Evolutionary conservation across 2,329 filamentous ascomycete species (phyloP), one percentile per base, ranked within the genome.

Genomic region (Gaeumannomyces tritici): DNA sequence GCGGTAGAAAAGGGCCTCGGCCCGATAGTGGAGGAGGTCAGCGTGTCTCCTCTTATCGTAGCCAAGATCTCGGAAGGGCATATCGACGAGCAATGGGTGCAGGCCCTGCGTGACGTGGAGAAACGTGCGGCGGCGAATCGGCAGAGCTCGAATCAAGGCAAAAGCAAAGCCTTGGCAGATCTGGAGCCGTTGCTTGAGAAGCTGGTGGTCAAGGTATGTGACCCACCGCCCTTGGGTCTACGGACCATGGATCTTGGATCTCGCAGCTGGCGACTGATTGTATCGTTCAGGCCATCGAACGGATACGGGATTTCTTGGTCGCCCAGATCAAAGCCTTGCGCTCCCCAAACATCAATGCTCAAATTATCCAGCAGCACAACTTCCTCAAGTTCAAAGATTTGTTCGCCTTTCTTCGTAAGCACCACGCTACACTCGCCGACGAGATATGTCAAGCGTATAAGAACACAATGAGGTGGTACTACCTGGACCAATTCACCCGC

Each of bases 391-490:
- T 92, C 77, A 96, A 91, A 73, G 92, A 96, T 42, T 78, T 97
- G 0, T 99, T 88, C 74, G 82, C 85, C 7, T 99, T 98, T 71
- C 80, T 99, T 35, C 86, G 91, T 64, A 87, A 85, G 68, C 89
- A 93, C 67, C 92, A 98, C 69, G 79, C 89, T 1, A 81, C 85
- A n/a, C 84, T 99, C 7, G 91, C 91, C 11, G 88, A 93, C 61
- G 91, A 99, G 74, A 96, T 99, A 66, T 87, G 87, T 11, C 89
- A 91, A 72, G 95, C 96, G 4, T 99, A 99, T 70, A 88, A 96
- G 77, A 96, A 97, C 73, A 99, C 96, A 0, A 99, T 99, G 91
- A 86, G 92, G 61, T 99, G 95, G 95, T 99, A 99, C 71, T 98
- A 98, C 72, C 77, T 89, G 61, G 95, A 89, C 67, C 91, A 97